Base-by-base conservation (phyloP, 805 yeast genomes). In the Maudiozyma serrabonitensis region DNA sequence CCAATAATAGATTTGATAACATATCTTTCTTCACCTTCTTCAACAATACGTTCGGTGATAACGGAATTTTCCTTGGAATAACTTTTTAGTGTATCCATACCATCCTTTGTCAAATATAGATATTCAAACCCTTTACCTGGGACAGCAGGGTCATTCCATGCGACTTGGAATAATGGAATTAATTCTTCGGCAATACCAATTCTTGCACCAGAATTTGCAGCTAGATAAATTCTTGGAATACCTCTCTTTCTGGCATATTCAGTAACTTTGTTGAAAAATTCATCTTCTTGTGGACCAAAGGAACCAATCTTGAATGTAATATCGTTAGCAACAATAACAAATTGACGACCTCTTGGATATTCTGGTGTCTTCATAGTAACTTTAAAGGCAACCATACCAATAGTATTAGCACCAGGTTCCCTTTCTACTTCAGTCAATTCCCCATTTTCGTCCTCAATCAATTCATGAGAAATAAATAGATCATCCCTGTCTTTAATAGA, bases 181-280 rank as follows among this genome's bases (percentile, higher is more conserved):
- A 93, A 76, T 70, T 93, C 99, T 59, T 93, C 98, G 26, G 99
- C 99, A 67, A 93, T 80, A 64, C 99, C 99, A 55, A 93, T 87
- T 75, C 99, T 82, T 44, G 99, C 99, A 76, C 99, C 99, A 52
- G 98, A 90, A 78, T 93, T 93, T 28, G 99, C 99, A 59, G 97
- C 87, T 59, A 93, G 75, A 71, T 93, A 93, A 50, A 93, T 79
- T 73, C 99, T 79, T 64, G 99, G 99, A 59, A 93, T 82, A 52
- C 99, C 99, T 56, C 82, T 76, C 64, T 79, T 75, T 72, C 96
- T 80, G 34, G 98, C 96, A 58, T 82, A 78, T 63, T 89, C 95
- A 35, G 99, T 93, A 56, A 90, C 95, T 66, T 84, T 82, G 75
- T 87, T 80, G 78, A 93, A 93, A 75, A 83, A 93, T 50, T 74